phyloP scores from a whole-genome alignment of 2,329 filamentous ascomycete genomes.

The Pseudopithomyces chartarum region DNA sequence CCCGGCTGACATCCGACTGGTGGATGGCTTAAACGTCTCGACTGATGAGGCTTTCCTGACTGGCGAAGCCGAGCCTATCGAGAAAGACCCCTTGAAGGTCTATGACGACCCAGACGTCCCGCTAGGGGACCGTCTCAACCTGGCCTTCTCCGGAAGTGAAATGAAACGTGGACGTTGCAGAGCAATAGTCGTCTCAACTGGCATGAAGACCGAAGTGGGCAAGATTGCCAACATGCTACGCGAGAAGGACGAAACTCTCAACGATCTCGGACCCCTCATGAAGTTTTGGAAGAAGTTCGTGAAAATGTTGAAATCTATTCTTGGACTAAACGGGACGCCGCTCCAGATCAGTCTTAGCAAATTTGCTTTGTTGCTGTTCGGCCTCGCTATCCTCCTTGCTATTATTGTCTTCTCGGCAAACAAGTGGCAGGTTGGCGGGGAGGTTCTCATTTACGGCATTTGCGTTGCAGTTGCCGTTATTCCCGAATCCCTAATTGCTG shows the following conservation, averaged over 20 bases:
- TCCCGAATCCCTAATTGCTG: slow-evolving; percentile 63
- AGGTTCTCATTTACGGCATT: slow-evolving; percentile 55
- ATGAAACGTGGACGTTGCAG: slow-evolving; percentile 72
- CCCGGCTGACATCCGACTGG: slow-evolving; percentile 66
- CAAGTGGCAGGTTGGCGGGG: slow-evolving; percentile 46
- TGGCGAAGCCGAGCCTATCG: slow-evolving; percentile 72
- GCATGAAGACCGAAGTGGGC: slow-evolving; percentile 76
- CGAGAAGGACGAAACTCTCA: slow-evolving; percentile 56
- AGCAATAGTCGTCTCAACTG: slow-evolving; percentile 72
- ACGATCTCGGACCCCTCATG: slow-evolving; percentile 54
- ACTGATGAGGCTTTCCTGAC: slow-evolving; percentile 78
- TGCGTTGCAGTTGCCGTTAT: slow-evolving; percentile 55
- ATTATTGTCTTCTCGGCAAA: slow-evolving; percentile 72
- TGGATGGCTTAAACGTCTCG: slow-evolving; percentile 73
- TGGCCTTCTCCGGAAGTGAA: slow-evolving; percentile 74
- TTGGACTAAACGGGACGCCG: slow-evolving; percentile 78
- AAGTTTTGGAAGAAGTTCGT: slow-evolving; percentile 35
- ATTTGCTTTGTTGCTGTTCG: slow-evolving; percentile 81
- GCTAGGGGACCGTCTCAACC: slow-evolving; percentile 69
- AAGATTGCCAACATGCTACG: slow-evolving; percentile 73
- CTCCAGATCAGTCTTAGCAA: slow-evolving; percentile 85
- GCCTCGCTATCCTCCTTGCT: slow-evolving; percentile 71
- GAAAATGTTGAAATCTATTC: slow-evolving; percentile 54
- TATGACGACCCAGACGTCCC: slow-evolving; percentile 60
- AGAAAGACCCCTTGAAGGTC: slow-evolving; percentile 63